Evolutionary conservation across 2,329 filamentous ascomycete genomes (phyloP).

Genomic region (Clonostachys sp.): DNA sequence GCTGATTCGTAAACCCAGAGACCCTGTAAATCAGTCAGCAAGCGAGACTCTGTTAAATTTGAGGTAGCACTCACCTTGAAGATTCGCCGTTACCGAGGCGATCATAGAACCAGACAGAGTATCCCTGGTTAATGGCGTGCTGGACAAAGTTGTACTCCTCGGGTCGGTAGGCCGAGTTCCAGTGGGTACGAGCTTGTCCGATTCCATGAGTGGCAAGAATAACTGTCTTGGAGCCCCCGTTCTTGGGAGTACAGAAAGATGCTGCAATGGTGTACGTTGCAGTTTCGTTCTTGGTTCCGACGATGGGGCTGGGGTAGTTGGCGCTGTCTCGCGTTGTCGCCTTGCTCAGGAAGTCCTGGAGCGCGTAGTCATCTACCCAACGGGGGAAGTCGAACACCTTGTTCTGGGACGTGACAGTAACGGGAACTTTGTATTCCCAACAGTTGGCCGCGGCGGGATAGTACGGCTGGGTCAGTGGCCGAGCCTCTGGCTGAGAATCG

Average conservation of each 20-base stretch:
- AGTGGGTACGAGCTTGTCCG: slow-evolving; percentile 8
- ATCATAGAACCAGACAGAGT: slow-evolving; percentile 11
- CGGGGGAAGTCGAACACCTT: slow-evolving; percentile 6
- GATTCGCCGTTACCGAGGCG: slow-evolving; percentile 7
- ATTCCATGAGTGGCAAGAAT: slow-evolving; percentile 7
- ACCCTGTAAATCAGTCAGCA: slow-evolving; percentile 2
- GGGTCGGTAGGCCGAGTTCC: slow-evolving; percentile 8
- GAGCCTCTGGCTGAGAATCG: too few relatives aligned
- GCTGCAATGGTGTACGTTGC: slow-evolving; percentile 7
- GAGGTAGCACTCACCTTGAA: background rate
- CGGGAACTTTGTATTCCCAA: slow-evolving; percentile 9
- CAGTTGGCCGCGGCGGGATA: slow-evolving; percentile 8
- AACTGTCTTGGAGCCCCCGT: slow-evolving; percentile 2
- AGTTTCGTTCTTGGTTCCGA: slow-evolving; percentile 6
- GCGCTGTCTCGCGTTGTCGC: slow-evolving; percentile 5
- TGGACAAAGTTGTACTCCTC: slow-evolving; percentile 10
- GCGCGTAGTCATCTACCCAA: slow-evolving; percentile 7
- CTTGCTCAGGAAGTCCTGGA: slow-evolving; percentile 8
- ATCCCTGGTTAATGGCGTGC: slow-evolving; percentile 6
- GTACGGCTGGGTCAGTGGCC: slow-evolving; percentile 6
- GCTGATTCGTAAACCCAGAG: slow-evolving; percentile 8
- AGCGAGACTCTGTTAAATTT: background rate
- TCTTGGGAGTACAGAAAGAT: slow-evolving; percentile 9
- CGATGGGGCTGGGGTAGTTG: slow-evolving; percentile 6
- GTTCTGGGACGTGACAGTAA: slow-evolving; percentile 5